A percentile compares a stretch with the other conserved stretches of the same genome.
Conservation (phyloP, 75 land plant genomes). For the Azolla pinnata region DNA sequence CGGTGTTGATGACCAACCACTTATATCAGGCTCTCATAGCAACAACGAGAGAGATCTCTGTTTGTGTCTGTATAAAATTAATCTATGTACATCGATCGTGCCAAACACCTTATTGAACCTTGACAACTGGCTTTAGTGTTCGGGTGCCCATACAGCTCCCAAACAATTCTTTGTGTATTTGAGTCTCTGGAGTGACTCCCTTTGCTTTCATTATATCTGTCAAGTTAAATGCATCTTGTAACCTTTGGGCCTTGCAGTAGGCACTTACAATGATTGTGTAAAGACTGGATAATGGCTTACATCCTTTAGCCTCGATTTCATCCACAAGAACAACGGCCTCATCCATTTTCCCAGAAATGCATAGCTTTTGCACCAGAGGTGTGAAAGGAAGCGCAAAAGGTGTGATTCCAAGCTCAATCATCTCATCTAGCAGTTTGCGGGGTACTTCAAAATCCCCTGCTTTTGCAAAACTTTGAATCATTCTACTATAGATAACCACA, state of each 20-base stretch:
- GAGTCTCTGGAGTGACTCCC: conserved; percentile 1
- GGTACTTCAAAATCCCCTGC: conserved; percentile 4
- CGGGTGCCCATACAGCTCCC: conserved; percentile 4
- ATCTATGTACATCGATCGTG: no score
- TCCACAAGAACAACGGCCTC: conserved; percentile 50
- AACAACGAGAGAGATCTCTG: no score
- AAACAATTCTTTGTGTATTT: conserved; percentile 2
- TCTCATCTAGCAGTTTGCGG: conserved; percentile 1
- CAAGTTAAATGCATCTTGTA: conserved; percentile 13
- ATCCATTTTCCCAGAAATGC: conserved; percentile 34
- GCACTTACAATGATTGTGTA: conserved; percentile 48
- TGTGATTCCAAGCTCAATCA: background rate
- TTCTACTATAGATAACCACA: conserved; percentile 4
- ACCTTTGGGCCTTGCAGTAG: conserved; percentile 34
- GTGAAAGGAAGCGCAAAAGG: conserved; percentile 4
- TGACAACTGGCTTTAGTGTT: background rate
- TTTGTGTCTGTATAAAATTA: no score
- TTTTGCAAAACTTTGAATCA: conserved; percentile 8
- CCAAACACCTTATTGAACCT: background rate
- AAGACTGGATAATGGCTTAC: conserved; percentile 30
- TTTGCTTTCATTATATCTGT: background rate
- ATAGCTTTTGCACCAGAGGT: conserved; percentile 52
- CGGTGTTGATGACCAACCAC: no score
- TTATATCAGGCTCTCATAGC: no score
- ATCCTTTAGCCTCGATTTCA: conserved; percentile 38